These are phyloP conservation scores for Beta lomatogona DNA, from an alignment of 179 eudicot species.

Conservation along the genomic window DNA sequence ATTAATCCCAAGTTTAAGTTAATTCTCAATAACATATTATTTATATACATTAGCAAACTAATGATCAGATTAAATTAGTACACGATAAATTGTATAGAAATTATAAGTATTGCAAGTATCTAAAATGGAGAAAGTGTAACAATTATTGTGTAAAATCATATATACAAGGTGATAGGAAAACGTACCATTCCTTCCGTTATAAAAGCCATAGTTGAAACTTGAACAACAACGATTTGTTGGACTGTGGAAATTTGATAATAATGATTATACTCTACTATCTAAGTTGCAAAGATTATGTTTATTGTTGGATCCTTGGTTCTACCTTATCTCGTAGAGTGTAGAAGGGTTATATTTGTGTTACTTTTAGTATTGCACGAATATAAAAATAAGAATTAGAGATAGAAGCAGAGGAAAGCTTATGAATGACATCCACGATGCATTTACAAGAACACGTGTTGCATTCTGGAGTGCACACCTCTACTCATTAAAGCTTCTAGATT, in stretches of 20 bases:
- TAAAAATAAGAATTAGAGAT: background rate
- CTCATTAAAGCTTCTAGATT: background rate
- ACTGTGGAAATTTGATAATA: background rate
- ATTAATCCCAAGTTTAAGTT: too few species aligned
- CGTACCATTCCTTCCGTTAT: background rate
- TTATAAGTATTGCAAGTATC: too few species aligned
- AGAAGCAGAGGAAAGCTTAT: background rate
- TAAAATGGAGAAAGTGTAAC: too few species aligned
- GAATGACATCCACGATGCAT: conserved; percentile 1
- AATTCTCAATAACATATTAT: too few species aligned
- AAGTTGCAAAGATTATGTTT: background rate
- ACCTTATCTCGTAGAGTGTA: background rate
- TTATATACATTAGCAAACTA: too few species aligned
- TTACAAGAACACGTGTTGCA: background rate
- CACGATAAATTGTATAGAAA: too few species aligned
- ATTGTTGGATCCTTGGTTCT: background rate
- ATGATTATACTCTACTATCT: background rate
- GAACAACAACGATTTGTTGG: background rate
- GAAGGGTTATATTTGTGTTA: background rate
- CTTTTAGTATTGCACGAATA: background rate
- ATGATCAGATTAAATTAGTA: too few species aligned
- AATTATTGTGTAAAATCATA: too few species aligned
- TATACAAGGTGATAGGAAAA: background rate
- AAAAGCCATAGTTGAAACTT: conserved; percentile 7
- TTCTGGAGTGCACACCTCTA: background rate